Evolutionary conservation across 2,329 filamentous ascomycete genomes (phyloP).

Genomic region (Pseudogymnoascus sp.): DNA sequence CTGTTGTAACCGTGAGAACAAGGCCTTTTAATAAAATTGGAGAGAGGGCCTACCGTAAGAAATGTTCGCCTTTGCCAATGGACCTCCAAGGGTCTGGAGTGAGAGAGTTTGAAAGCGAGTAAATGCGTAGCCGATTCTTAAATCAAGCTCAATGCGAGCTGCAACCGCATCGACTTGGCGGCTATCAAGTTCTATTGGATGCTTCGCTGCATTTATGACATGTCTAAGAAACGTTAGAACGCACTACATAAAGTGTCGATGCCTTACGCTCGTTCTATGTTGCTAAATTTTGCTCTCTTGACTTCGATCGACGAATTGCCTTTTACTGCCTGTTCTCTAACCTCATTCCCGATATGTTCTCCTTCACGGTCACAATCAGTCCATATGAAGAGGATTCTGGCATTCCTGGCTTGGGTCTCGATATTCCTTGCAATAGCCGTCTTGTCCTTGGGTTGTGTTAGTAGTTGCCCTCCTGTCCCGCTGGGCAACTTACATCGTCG

Average conservation of each 20-base stretch:
- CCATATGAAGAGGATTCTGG: constrained; percentile 85
- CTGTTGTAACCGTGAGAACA: constrained; percentile 28
- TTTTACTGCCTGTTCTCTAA: constrained; percentile 68
- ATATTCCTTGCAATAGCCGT: constrained; percentile 79
- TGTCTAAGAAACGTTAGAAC: constrained; percentile 47
- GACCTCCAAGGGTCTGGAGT: constrained; percentile 62
- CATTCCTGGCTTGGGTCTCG: constrained; percentile 61
- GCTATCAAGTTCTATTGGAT: constrained; percentile 71
- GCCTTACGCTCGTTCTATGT: constrained; percentile 78
- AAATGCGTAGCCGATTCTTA: constrained; percentile 87
- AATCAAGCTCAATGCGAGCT: constrained; percentile 82
- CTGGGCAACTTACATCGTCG: constrained; percentile 44
- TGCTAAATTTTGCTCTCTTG: constrained; percentile 86
- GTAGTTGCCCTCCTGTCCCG: background rate
- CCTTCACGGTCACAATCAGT: constrained; percentile 98
- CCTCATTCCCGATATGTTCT: constrained; percentile 90
- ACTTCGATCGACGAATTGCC: constrained; percentile 68
- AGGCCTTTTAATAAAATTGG: background rate
- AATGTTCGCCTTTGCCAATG: constrained; percentile 50
- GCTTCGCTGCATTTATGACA: constrained; percentile 72
- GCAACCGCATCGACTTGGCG: constrained; percentile 79
- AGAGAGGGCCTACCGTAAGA: background rate
- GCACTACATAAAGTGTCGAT: constrained; percentile 10
- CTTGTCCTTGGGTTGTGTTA: constrained; percentile 51
- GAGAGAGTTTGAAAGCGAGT: constrained; percentile 78